These are phyloP conservation scores for Acanthamoeba culbertsoni DNA, from an alignment of 208 protist genomes.

Conservation along the genomic window DNA sequence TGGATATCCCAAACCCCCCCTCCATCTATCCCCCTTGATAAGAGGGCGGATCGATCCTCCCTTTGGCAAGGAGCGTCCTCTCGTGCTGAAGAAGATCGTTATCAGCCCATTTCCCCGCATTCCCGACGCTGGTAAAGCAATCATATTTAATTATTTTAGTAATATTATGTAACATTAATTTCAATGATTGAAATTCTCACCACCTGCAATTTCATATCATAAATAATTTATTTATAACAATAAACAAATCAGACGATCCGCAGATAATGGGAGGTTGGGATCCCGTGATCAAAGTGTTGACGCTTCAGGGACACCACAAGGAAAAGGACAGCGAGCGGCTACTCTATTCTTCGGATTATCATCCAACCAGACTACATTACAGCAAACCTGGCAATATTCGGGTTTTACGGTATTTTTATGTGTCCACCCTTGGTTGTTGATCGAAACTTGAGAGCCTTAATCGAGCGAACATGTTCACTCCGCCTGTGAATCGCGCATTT, in stretches of 20 bases:
- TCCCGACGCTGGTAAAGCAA: background rate
- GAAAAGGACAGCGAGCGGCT: background rate
- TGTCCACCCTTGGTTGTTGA: too few species aligned
- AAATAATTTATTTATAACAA: too few species aligned
- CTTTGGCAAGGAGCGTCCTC: background rate
- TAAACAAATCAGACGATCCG: background rate
- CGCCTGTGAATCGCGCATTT: background rate
- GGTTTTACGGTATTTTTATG: background rate
- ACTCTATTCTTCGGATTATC: constrained; percentile 37
- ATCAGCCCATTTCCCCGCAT: background rate
- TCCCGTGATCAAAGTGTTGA: constrained; percentile 25
- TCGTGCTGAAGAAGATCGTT: constrained; percentile 13
- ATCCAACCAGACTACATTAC: constrained; percentile 1
- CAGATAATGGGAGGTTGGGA: constrained; percentile 19
- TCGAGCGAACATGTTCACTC: background rate
- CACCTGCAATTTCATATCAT: background rate
- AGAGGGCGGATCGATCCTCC: background rate
- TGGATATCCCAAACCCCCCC: too few species aligned
- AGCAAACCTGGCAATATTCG: constrained; percentile 24
- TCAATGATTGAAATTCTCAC: background rate
- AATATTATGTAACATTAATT: too few species aligned
- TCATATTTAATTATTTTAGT: background rate
- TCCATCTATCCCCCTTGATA: too few species aligned
- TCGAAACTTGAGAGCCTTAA: too few species aligned
- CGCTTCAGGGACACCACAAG: constrained; percentile 11